Conservation (phyloP, 2,329 filamentous ascomycete genomes). For the Nothophaeocryptopus gaeumannii region DNA sequence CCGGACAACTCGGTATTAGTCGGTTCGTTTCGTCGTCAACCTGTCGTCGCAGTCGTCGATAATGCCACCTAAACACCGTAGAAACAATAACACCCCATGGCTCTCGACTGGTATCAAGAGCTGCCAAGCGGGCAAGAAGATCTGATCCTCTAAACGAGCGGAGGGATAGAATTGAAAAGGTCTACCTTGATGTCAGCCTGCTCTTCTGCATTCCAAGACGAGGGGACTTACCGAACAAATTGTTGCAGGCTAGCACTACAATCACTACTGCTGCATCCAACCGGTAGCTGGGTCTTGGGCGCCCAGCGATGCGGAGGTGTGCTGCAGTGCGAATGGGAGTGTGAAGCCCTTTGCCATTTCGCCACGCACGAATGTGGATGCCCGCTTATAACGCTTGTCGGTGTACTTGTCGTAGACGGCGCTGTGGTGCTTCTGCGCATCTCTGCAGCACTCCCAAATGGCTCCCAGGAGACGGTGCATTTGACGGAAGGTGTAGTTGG, state of each 20-base stretch:
- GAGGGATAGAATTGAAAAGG: conserved; percentile 17
- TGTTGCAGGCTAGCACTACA: conserved; percentile 4
- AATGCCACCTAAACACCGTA: conserved; percentile 20
- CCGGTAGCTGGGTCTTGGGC: conserved; percentile 18
- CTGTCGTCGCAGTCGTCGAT: conserved; percentile 22
- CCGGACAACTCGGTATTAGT: conserved; percentile 21
- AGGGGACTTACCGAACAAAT: conserved; percentile 9
- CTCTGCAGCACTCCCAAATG: conserved; percentile 83
- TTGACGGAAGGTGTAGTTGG: conserved; percentile 85
- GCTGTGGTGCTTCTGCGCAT: conserved; percentile 74
- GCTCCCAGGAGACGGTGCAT: conserved; percentile 72
- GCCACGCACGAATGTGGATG: conserved; percentile 73
- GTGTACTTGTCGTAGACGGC: conserved; percentile 92
- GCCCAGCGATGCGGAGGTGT: conserved; percentile 17
- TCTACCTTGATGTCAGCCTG: conserved; percentile 6
- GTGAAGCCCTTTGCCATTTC: conserved; percentile 64
- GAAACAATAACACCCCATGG: conserved; percentile 18
- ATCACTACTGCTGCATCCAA: conserved; percentile 16
- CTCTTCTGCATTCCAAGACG: neutral
- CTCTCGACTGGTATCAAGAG: conserved; percentile 14
- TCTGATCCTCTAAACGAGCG: conserved; percentile 16
- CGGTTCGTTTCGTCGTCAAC: conserved; percentile 25
- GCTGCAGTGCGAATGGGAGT: conserved; percentile 38
- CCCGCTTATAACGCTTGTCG: conserved; percentile 81
- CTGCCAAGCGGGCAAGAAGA: conserved; percentile 14